These are phyloP conservation scores for Gossypium laxum DNA, from an alignment of 441 rosid genomes.

Conservation along the genomic window DNA sequence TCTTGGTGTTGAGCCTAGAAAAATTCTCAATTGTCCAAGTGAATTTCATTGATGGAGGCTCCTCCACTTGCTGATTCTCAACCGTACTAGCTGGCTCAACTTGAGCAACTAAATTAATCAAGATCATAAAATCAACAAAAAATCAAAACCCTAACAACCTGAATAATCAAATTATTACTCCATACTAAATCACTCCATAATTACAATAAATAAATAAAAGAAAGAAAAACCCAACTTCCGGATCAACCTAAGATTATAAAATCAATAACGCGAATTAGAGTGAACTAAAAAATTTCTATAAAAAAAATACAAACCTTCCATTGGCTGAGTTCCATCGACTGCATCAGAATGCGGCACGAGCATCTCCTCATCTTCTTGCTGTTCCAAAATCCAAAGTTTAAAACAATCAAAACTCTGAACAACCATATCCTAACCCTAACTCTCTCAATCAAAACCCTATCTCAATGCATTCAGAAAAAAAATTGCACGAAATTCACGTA, in stretches of 20 bases:
- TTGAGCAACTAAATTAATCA: slow-evolving; percentile 44
- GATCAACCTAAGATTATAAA: slow-evolving; percentile 20
- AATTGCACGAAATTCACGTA: slow-evolving; percentile 13
- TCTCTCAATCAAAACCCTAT: slow-evolving; percentile 40
- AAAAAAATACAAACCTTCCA: slow-evolving; percentile 51
- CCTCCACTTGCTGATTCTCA: slow-evolving; percentile 69
- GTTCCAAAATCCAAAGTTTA: slow-evolving; percentile 23
- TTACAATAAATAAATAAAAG: neutral
- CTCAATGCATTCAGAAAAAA: neutral
- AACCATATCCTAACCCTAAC: slow-evolving; percentile 14
- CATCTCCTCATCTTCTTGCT: slow-evolving; percentile 96
- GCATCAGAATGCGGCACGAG: slow-evolving; percentile 83
- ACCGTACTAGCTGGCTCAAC: slow-evolving; percentile 43
- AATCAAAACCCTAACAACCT: slow-evolving; percentile 31
- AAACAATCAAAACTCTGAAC: slow-evolving; percentile 26
- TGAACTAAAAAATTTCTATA: neutral
- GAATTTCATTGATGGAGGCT: slow-evolving; percentile 71
- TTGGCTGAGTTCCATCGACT: slow-evolving; percentile 83
- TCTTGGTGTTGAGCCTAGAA: slow-evolving; percentile 67
- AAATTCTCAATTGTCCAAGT: slow-evolving; percentile 69
- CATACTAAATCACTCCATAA: neutral
- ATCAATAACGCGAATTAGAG: neutral
- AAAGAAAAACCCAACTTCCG: neutral
- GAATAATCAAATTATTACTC: slow-evolving; percentile 3
- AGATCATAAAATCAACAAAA: slow-evolving; percentile 12